A percentile compares a stretch with the other conserved stretches of the same genome.
phyloP scores from a whole-genome alignment of 2,329 filamentous ascomycete species.

The Ceratocystis albifundus region DNA sequence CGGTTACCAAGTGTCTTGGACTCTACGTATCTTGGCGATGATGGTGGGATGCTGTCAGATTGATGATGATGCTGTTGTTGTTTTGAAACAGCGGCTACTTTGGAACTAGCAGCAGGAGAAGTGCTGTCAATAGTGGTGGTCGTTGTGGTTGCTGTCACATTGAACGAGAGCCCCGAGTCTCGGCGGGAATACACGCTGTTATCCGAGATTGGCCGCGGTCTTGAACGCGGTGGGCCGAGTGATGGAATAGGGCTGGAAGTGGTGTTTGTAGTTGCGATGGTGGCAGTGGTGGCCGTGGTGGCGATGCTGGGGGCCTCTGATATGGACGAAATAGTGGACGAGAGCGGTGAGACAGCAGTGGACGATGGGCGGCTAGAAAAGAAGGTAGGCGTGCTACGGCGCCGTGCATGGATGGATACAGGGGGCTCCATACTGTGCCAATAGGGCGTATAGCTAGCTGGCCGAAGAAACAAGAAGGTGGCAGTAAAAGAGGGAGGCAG shows the following conservation, averaged over 20 bases:
- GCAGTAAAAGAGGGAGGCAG: background rate
- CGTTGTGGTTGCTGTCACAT: conserved; percentile 29
- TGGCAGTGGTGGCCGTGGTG: background rate
- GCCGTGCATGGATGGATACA: conserved; percentile 10
- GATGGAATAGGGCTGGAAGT: background rate
- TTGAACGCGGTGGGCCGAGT: background rate
- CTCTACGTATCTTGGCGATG: background rate
- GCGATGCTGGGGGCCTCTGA: conserved; percentile 18
- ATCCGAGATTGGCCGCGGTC: conserved; percentile 24
- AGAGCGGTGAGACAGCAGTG: conserved; percentile 3
- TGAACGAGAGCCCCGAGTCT: conserved; percentile 37
- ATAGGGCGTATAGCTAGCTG: background rate
- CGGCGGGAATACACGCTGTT: conserved; percentile 31
- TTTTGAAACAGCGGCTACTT: conserved; percentile 31
- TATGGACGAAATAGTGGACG: conserved; percentile 16
- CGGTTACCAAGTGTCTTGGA: background rate
- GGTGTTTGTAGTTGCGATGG: background rate
- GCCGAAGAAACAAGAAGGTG: background rate
- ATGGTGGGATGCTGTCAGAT: background rate
- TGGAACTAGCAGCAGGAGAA: background rate
- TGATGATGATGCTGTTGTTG: conserved; percentile 24
- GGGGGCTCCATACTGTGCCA: background rate
- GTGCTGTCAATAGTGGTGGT: conserved; percentile 28
- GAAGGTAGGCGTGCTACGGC: conserved; percentile 13
- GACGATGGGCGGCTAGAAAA: conserved; percentile 11